A percentile compares a stretch with the other conserved stretches of the same genome.
These are phyloP conservation scores for Trichomonas tenax DNA, from an alignment of 208 protist species.

Conservation along the genomic window DNA sequence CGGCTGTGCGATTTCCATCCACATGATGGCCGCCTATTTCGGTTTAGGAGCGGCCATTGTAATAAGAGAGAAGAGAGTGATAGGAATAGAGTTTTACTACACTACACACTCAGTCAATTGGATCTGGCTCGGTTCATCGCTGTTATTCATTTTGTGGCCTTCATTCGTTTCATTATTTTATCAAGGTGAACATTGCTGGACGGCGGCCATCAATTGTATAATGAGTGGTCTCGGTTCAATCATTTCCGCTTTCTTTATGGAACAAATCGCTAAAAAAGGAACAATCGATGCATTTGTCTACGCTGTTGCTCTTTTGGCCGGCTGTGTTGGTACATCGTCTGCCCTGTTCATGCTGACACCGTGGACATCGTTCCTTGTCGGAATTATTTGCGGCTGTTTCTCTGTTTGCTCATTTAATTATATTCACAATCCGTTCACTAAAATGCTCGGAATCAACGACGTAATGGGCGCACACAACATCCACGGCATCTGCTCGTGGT, in stretches of 20 bases:
- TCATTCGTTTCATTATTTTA: background rate
- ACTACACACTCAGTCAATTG: background rate
- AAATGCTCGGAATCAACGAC: background rate
- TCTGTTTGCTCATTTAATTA: background rate
- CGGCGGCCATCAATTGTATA: background rate
- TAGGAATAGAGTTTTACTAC: background rate
- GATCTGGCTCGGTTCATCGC: background rate
- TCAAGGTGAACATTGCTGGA: background rate
- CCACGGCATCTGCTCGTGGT: background rate
- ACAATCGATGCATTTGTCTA: background rate
- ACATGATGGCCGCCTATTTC: background rate
- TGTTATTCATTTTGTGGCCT: background rate
- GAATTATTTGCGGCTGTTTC: background rate
- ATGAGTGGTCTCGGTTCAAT: background rate
- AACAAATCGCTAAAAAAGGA: background rate
- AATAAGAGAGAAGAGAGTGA: background rate
- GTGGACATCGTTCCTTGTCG: background rate
- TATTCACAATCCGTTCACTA: background rate
- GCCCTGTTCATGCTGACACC: background rate
- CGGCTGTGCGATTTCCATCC: background rate
- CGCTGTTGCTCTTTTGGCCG: background rate
- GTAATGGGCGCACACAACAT: background rate
- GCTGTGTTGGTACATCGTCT: background rate
- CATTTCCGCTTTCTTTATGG: background rate
- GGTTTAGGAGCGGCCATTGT: background rate